A percentile compares a stretch with the other conserved stretches of the same genome.
Conservation (phyloP, 108 stramenopile genomes). For the Pseudonitzschia pungens region DNA sequence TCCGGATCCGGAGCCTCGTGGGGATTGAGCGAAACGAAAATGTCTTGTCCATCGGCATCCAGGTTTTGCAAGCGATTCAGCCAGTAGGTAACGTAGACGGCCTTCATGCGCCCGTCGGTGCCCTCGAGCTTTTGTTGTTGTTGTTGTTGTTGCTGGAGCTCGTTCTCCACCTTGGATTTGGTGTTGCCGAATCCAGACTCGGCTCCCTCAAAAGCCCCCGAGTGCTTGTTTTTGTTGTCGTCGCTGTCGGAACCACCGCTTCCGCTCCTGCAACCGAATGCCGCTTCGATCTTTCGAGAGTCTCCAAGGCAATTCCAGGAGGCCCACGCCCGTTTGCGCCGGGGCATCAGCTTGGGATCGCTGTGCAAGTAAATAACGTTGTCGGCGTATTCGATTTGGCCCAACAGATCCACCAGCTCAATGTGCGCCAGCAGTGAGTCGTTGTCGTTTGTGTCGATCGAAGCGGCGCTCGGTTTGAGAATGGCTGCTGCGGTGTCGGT, state of each 20-base stretch:
- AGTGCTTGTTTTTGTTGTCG: constrained; percentile 15
- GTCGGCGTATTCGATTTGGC: constrained; percentile 72
- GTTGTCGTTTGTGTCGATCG: neutral
- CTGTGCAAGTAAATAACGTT: constrained; percentile 93
- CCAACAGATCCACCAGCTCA: constrained; percentile 26
- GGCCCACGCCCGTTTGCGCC: constrained; percentile 78
- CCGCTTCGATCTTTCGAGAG: constrained; percentile 34
- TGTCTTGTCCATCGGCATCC: constrained; percentile 45
- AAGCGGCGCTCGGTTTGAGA: constrained; percentile 30
- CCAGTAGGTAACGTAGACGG: constrained; percentile 94
- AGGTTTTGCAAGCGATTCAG: constrained; percentile 94
- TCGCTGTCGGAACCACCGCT: constrained; percentile 13
- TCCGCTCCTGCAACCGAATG: neutral
- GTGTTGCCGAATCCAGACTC: constrained; percentile 74
- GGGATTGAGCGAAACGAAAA: constrained; percentile 95
- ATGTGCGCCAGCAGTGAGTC: neutral
- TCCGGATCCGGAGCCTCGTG: constrained; percentile 58
- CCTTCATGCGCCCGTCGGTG: constrained; percentile 67
- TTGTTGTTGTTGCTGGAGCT: neutral
- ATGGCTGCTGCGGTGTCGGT: constrained; percentile 67
- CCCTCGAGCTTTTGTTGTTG: constrained; percentile 46
- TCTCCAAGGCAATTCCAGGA: constrained; percentile 94
- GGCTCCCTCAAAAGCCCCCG: constrained; percentile 69
- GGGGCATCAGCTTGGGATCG: constrained; percentile 90
- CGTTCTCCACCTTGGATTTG: constrained; percentile 7